Conservation (phyloP, 805 yeast species). For the Saccharomycopsis fermentans region DNA sequence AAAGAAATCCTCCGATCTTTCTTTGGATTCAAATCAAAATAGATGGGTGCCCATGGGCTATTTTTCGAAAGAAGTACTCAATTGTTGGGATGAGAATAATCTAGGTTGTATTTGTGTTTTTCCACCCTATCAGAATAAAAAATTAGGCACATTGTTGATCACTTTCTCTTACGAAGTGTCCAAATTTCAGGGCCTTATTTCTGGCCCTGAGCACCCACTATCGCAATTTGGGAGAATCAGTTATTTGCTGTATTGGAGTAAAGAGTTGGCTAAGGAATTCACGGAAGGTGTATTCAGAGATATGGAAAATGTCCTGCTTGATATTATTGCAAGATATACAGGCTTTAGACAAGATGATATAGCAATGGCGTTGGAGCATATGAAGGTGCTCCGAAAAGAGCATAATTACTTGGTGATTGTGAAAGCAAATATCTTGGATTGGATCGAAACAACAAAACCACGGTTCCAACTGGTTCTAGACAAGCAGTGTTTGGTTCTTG, state of each 20-base stretch:
- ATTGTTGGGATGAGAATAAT: conserved; percentile 71
- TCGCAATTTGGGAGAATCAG: conserved; percentile 71
- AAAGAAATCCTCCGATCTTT: not conserved
- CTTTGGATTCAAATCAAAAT: not conserved
- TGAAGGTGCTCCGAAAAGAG: conserved; percentile 31
- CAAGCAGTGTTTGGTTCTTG: not conserved
- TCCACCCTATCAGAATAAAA: conserved; percentile 81
- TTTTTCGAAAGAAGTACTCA: conserved; percentile 75
- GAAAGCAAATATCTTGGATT: not conserved
- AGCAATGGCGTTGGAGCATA: conserved; percentile 44
- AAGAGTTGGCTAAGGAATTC: conserved; percentile 35
- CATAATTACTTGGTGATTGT: not conserved
- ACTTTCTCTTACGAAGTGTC: conserved; percentile 78
- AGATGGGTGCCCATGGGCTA: conserved; percentile 65
- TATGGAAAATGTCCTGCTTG: conserved; percentile 30
- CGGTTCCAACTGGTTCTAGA: not conserved
- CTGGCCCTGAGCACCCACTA: conserved; percentile 91
- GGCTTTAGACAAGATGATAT: conserved; percentile 60
- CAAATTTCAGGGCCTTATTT: conserved; percentile 45
- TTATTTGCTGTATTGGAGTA: conserved; percentile 70
- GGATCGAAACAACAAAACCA: not conserved
- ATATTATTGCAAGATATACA: conserved; percentile 42
- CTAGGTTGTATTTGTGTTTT: conserved; percentile 84
- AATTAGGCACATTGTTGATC: conserved; percentile 69
- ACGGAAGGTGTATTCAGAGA: conserved; percentile 30